Base-by-base conservation (phyloP, 768 basidiomycete genomes). In the Termitomyces eurrhizus region DNA sequence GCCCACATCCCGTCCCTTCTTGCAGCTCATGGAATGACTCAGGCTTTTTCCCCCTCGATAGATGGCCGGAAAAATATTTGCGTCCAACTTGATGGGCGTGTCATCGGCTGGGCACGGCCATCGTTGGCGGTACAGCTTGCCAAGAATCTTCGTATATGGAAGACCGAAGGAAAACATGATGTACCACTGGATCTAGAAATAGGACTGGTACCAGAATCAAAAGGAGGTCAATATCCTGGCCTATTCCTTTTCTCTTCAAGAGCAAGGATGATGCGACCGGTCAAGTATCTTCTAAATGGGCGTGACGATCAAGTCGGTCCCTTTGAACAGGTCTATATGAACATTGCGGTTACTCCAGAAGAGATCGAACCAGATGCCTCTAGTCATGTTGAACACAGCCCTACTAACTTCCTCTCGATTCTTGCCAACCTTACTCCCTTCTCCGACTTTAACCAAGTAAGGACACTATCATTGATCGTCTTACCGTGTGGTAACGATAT, bases 321-420 rank as follows among this genome's bases (percentile, higher is more conserved):
- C 8, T 99, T 99, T 67, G 97, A 99, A 74, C 97, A 99, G 75
- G 97, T 98, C 6, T 99, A 98, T 72, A 94, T 98, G 93, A 93
- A 99, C 70, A 92, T 99, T 70, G 96, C 97, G 3, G 89, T 92
- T 67, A 92, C 85, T 57, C 88, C 88, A 4, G 88, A 89, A 66
- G 97, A 97, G 74, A 88, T 98, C 59, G 84, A 87, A 57, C 72
- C 76, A 58, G 86, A 81, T 16, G 78, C 91, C 7, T 90, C 93
- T 21, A 91, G 92, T 0, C 97, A 99, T 73, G 89, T 97, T 45
- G 97, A 99, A 75, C 89, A 93, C 68, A 82, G 91, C 44, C 93
- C 97, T 4, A 98, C 97, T 8, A 95, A 93, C 72, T 95, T 99
- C 73, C 76, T 99, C 57, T 96, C 93, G 2, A 96, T 99, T 67